Evolutionary conservation across 306 rosid genomes (phyloP).

Genomic region (Ceratonia siliqua): DNA sequence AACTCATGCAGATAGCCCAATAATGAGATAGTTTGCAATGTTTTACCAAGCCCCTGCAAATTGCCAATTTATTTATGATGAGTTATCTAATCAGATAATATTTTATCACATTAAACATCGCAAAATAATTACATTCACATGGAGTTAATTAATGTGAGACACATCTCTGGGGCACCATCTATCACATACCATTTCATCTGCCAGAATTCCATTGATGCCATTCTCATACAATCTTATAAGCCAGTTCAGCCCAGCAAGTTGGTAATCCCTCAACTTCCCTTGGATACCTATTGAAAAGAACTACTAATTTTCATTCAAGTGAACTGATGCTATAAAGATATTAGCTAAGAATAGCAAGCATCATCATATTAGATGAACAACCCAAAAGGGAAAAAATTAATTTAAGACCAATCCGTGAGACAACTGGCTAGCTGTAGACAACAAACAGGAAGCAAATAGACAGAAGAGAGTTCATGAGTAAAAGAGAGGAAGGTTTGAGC

Average conservation of each 20-base stretch:
- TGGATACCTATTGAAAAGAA: constrained; percentile 69
- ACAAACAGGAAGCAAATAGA: background rate
- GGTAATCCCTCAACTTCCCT: constrained; percentile 99
- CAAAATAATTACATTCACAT: background rate
- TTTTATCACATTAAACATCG: constrained; percentile 15
- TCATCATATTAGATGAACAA: background rate
- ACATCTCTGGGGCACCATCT: background rate
- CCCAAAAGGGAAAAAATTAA: background rate
- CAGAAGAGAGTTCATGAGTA: background rate
- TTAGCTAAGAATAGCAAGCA: constrained; percentile 13
- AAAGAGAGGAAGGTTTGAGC: background rate
- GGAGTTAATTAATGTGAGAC: background rate
- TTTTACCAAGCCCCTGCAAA: constrained; percentile 94
- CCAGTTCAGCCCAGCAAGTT: constrained; percentile 98
- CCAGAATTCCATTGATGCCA: constrained; percentile 98
- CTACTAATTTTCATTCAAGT: constrained; percentile 25
- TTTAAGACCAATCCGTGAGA: background rate
- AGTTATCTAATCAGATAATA: constrained; percentile 9
- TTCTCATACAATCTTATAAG: constrained; percentile 92
- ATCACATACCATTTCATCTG: constrained; percentile 90
- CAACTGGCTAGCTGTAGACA: background rate
- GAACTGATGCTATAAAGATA: background rate
- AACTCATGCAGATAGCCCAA: constrained; percentile 92
- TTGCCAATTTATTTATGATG: constrained; percentile 9
- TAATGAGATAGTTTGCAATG: constrained; percentile 93